Evolutionary conservation across 225 moss, liverwort and hornwort genomes (phyloP).

Genomic region (Rhytidiadelphus loreus): DNA sequence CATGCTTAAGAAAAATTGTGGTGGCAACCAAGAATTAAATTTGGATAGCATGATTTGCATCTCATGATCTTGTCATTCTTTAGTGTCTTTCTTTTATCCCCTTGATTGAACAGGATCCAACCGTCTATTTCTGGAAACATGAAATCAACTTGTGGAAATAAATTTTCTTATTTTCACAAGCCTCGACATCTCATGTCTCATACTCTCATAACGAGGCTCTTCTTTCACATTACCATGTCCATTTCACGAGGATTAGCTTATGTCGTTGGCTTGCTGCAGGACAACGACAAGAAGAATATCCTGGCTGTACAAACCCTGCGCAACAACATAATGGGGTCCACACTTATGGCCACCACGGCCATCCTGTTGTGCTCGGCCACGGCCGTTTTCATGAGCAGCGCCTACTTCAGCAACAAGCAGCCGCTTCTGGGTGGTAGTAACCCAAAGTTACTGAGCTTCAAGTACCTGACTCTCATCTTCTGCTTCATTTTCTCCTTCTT

Average conservation of each 20-base stretch:
- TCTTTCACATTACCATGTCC: not conserved
- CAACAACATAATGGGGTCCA: slow-evolving; percentile 87
- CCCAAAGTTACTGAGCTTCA: slow-evolving; percentile 8
- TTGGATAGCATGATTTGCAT: not conserved
- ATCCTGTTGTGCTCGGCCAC: slow-evolving; percentile 66
- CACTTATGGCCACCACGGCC: slow-evolving; percentile 70
- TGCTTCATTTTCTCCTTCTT: slow-evolving; percentile 64
- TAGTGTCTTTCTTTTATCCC: not conserved
- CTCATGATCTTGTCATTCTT: not conserved
- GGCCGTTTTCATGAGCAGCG: slow-evolving; percentile 67
- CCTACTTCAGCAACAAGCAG: slow-evolving; percentile 36
- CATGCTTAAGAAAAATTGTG: not conserved
- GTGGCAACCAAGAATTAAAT: not conserved
- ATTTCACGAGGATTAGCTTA: not conserved
- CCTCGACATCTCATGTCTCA: not conserved
- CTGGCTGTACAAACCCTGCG: slow-evolving; percentile 85
- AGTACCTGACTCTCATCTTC: slow-evolving; percentile 43
- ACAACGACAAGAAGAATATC: slow-evolving; percentile 84
- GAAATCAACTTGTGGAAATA: not conserved
- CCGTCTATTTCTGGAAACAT: not conserved
- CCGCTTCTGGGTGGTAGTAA: not conserved
- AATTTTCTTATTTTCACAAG: not conserved
- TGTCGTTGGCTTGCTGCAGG: slow-evolving; percentile 26
- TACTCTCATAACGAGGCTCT: not conserved
- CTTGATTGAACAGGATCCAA: not conserved